A percentile compares a stretch with the other conserved stretches of the same genome.
Conservation (phyloP, 805 yeast genomes). For the Metschnikowia bowlesiae region DNA sequence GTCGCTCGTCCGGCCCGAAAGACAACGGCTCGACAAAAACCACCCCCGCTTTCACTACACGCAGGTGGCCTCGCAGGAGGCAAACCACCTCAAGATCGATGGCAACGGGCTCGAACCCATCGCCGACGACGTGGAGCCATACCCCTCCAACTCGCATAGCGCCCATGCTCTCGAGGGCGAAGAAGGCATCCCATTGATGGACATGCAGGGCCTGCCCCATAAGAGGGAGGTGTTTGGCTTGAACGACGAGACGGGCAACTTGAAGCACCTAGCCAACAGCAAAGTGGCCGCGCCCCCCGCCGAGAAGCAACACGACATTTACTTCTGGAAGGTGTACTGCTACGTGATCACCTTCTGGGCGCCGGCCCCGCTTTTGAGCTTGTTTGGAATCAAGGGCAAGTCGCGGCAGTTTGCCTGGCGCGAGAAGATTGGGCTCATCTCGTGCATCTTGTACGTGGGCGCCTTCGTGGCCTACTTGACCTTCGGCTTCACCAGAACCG, state of each 20-base stretch:
- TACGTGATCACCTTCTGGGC: constrained; percentile 86
- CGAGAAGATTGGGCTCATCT: constrained; percentile 82
- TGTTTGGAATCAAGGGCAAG: constrained; percentile 73
- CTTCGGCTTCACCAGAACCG: constrained; percentile 85
- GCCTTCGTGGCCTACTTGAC: constrained; percentile 80
- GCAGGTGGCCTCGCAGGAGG: constrained; percentile 64
- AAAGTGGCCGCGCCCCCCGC: constrained; percentile 12
- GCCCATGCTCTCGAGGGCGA: constrained; percentile 16
- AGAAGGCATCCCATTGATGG: constrained; percentile 44
- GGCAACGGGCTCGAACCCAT: constrained; percentile 66
- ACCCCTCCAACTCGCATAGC: neutral
- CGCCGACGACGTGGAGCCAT: constrained; percentile 21
- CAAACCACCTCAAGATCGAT: constrained; percentile 57
- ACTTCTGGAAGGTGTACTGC: constrained; percentile 81
- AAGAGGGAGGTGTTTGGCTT: constrained; percentile 52
- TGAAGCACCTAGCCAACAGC: constrained; percentile 24
- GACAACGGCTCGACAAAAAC: constrained; percentile 59
- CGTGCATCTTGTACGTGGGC: constrained; percentile 70
- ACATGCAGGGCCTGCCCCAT: constrained; percentile 21
- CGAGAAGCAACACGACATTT: constrained; percentile 20
- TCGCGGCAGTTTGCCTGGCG: constrained; percentile 96
- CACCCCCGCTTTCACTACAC: constrained; percentile 78
- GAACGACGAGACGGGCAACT: constrained; percentile 49
- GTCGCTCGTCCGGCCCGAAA: constrained; percentile 81
- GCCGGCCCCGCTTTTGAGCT: constrained; percentile 63